Base-by-base conservation (phyloP, 2,329 filamentous ascomycete species). In the Sarocladium strictum region DNA sequence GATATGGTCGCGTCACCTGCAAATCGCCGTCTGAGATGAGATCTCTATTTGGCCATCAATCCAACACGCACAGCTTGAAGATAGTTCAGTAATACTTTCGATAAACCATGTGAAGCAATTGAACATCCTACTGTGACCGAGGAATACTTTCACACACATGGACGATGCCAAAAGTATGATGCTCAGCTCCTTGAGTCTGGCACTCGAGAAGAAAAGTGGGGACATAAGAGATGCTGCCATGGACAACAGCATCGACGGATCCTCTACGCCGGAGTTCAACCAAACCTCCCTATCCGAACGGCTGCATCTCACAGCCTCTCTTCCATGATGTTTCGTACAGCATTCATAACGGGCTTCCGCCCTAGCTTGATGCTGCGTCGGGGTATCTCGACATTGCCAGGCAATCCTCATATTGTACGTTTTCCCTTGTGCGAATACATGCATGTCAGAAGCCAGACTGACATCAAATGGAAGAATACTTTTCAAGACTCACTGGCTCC, bases 331-430 rank as follows among this genome's bases (percentile, higher is more conserved):
- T 27, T 53, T 15, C 32, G 19, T n/a, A 40, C 23, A 15, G 23
- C 33, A 2, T 26, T 64, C 57, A 63, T 67, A 5, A 59, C 59
- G 43, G 61, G 55, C 55, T 53, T 58, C 14, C 58, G 63, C 17
- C 56, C 61, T 50, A 55, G 57, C 37, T 27, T 32, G 5, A 29
- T 60, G 2, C 59, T 64, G 38, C 59, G 55, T 15, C 61, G 79
- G 29, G 55, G 63, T 15, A 58, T 81, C 3, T 76, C 76, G 33
- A 79, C 75, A 6, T 62, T 84, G 19, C 64, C 72, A 7, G 74
- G 70, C 38, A 84, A 84, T 56, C 69, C 75, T 5, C 67, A 76
- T 56, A 83, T 84, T 63, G 80, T 83, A 61, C 68, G 77, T 70
- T 51, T n/a, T 41, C 17, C 38, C 23, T 26, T 52, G 24, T 7